phyloP scores from a whole-genome alignment of 495 filamentous ascomycete species.

The Neurospora sp. region DNA sequence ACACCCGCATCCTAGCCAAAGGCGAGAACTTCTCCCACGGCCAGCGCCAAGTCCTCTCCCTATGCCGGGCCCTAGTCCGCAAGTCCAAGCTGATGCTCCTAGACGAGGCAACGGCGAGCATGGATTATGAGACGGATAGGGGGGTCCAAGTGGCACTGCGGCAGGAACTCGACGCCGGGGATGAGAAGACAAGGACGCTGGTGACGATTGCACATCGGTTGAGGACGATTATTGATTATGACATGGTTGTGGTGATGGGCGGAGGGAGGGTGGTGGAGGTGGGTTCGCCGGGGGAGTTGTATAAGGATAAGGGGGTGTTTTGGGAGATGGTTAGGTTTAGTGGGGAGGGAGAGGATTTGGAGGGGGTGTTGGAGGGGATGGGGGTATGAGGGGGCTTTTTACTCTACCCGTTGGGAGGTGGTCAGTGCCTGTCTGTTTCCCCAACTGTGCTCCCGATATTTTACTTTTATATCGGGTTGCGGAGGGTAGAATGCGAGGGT shows the following conservation, averaged over 20 bases:
- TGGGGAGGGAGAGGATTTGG: slow-evolving; percentile 39
- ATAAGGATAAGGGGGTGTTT: slow-evolving; percentile 32
- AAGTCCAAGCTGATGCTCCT: slow-evolving; percentile 45
- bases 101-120: slow-evolving; percentile 49
- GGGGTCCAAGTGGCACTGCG: slow-evolving; percentile 40
- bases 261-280: slow-evolving; percentile 30
- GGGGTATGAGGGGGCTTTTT: not conserved
- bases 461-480: not conserved
- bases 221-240: slow-evolving; percentile 41
- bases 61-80: slow-evolving; percentile 45
- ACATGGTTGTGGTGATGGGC: slow-evolving; percentile 40
- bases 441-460: too few species aligned
- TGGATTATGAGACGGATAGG: slow-evolving; percentile 46
- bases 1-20: slow-evolving; percentile 36
- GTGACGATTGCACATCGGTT: slow-evolving; percentile 42
- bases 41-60: slow-evolving; percentile 47
- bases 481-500: too few species aligned
- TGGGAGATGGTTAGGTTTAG: slow-evolving; percentile 42
- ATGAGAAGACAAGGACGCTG: slow-evolving; percentile 33
- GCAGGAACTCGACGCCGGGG: slow-evolving; percentile 23
- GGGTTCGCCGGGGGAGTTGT: slow-evolving; percentile 35
- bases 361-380: slow-evolving; percentile 8
- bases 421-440: too few species aligned
- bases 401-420: too few species aligned
- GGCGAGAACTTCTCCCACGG: slow-evolving; percentile 49